A percentile compares a stretch with the other conserved stretches of the same genome.
phyloP scores from a whole-genome alignment of 371 early-diverging fungal genomes.

The Actinomucor elegans region DNA sequence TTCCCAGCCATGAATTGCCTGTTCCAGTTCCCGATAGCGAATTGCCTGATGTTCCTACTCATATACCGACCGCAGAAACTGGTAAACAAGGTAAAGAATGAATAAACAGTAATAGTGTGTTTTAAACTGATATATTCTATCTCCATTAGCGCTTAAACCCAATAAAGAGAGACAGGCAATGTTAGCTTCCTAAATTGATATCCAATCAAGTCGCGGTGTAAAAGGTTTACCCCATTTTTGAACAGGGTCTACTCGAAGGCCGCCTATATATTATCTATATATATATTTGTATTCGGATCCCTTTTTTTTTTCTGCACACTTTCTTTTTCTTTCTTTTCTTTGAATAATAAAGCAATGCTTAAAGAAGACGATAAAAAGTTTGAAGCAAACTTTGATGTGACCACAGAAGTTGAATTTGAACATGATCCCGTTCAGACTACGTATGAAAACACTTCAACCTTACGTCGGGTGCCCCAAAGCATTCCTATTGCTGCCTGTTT shows the following conservation, averaged over 20 bases:
- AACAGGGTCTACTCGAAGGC: too few relatives aligned
- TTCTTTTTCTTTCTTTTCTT: conserved; percentile 9
- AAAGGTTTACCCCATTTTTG: too few relatives aligned
- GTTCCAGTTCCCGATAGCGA: conserved; percentile 7
- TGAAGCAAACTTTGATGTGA: conserved; percentile 17
- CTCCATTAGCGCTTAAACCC: conserved; percentile 5
- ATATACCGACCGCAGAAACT: conserved; percentile 14
- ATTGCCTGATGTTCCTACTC: conserved; percentile 39
- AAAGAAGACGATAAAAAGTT: conserved; percentile 29
- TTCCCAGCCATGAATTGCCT: conserved; percentile 33
- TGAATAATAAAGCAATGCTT: not conserved
- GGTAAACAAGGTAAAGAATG: conserved; percentile 12
- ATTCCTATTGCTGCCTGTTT: conserved; percentile 55
- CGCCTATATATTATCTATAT: not conserved
- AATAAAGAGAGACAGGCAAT: conserved; percentile 21
- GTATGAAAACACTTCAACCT: conserved; percentile 6
- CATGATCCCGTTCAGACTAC: conserved; percentile 1
- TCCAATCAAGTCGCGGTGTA: too few relatives aligned
- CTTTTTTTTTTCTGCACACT: not conserved
- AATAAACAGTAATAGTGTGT: too few relatives aligned
- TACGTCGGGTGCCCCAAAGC: conserved; percentile 36
- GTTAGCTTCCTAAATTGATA: conserved; percentile 15
- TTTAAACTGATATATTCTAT: too few relatives aligned
- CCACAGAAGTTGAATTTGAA: conserved; percentile 22
- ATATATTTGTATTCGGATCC: not conserved